Conservation (phyloP, 805 yeast genomes). For the Metschnikowia drakensbergensis region DNA sequence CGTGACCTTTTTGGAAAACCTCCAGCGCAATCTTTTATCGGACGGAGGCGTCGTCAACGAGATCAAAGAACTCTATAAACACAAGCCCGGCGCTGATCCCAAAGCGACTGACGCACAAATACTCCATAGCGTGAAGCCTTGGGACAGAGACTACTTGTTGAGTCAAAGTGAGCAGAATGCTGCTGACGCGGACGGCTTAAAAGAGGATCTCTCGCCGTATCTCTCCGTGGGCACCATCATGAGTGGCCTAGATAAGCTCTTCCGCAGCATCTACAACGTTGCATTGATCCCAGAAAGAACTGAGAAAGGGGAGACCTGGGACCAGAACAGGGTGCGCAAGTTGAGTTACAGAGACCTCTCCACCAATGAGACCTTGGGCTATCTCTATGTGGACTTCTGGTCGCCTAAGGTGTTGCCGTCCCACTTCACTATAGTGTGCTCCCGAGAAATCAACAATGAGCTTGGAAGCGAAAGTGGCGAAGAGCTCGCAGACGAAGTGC, state of each 20-base stretch:
- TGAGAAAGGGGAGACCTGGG: constrained; percentile 80
- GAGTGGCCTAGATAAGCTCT: constrained; percentile 72
- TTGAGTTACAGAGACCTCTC: constrained; percentile 65
- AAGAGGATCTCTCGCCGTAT: constrained; percentile 56
- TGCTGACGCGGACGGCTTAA: constrained; percentile 24
- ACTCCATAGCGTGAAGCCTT: constrained; percentile 59
- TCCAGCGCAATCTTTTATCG: constrained; percentile 47
- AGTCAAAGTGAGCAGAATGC: constrained; percentile 16
- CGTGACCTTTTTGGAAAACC: constrained; percentile 55
- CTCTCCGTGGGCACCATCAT: constrained; percentile 85
- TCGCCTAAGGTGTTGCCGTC: constrained; percentile 82
- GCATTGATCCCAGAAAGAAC: constrained; percentile 64
- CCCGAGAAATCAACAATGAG: constrained; percentile 63
- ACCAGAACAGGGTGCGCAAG: constrained; percentile 69
- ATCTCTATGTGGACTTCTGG: constrained; percentile 84
- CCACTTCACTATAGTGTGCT: constrained; percentile 92
- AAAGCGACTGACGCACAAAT: constrained; percentile 34
- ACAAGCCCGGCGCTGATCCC: constrained; percentile 17
- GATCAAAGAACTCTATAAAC: constrained; percentile 44
- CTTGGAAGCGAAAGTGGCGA: constrained; percentile 28
- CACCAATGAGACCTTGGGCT: constrained; percentile 58
- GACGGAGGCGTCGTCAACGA: constrained; percentile 53
- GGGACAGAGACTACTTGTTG: constrained; percentile 80
- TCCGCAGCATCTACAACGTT: constrained; percentile 71
- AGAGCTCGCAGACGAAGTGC: constrained; percentile 25